Conservation (phyloP, 2,329 filamentous ascomycete species). For the Colletotrichum camelliae region DNA sequence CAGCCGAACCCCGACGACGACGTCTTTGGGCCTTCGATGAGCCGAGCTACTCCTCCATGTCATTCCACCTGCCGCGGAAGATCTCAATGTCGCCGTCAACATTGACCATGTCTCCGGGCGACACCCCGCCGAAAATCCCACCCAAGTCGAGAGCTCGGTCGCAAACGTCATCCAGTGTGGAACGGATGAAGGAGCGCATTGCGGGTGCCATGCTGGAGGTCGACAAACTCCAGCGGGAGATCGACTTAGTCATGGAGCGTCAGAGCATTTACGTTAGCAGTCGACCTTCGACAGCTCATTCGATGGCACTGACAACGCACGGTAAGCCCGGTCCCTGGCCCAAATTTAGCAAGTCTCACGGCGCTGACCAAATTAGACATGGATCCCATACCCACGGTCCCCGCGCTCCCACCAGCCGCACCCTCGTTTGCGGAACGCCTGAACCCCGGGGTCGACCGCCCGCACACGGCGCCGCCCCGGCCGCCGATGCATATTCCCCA, state of each 20-base stretch:
- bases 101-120: conserved; percentile 24
- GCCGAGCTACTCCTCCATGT: conserved; percentile 56
- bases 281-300: conserved; percentile 57
- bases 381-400: conserved; percentile 61
- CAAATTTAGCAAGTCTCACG: conserved; percentile 1
- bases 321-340: conserved; percentile 9
- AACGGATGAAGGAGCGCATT: conserved; percentile 59
- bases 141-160: conserved; percentile 50
- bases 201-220: conserved; percentile 63
- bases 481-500: conserved; percentile 37
- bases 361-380: conserved; percentile 38
- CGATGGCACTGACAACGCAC: conserved; percentile 29
- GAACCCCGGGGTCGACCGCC: conserved; percentile 46
- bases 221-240: conserved; percentile 62
- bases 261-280: conserved; percentile 62
- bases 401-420: conserved; percentile 60
- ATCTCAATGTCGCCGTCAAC: conserved; percentile 38
- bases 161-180: conserved; percentile 51
- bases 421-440: conserved; percentile 64
- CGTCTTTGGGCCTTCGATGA: conserved; percentile 40
- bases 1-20: conserved; percentile 40
- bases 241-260: conserved; percentile 64
- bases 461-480: conserved; percentile 38
- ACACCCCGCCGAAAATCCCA: conserved; percentile 46
- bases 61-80: conserved; percentile 61